These are phyloP conservation scores for Paraphaeosphaeria sporulosa DNA, from an alignment of 2,329 filamentous ascomycete genomes.

Conservation along the genomic window DNA sequence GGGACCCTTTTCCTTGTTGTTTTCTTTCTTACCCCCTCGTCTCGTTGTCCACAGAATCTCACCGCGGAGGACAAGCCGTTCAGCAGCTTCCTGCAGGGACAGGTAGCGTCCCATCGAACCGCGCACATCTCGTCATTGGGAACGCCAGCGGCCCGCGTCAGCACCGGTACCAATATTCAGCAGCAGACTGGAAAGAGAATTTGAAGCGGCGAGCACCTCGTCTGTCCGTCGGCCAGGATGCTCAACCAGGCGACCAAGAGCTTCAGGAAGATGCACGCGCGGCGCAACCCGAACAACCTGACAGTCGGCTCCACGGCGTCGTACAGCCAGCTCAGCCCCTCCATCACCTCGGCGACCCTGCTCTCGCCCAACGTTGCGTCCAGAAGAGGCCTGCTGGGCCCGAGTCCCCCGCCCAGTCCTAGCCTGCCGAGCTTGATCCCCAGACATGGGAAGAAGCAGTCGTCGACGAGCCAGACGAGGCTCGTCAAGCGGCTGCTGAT, in stretches of 20 bases:
- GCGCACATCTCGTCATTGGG: constrained; percentile 6
- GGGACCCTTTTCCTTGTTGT: background rate
- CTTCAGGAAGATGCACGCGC: constrained; percentile 53
- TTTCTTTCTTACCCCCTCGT: constrained; percentile 22
- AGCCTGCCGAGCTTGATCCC: constrained; percentile 73
- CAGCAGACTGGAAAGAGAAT: constrained; percentile 15
- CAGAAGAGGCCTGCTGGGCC: constrained; percentile 67
- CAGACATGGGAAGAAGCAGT: constrained; percentile 69
- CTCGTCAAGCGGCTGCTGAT: constrained; percentile 65
- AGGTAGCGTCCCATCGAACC: constrained; percentile 23
- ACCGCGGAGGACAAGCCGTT: background rate
- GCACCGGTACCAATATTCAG: constrained; percentile 22
- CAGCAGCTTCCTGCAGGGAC: constrained; percentile 34
- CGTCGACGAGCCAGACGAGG: constrained; percentile 60
- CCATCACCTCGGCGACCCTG: constrained; percentile 46
- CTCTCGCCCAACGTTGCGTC: constrained; percentile 45
- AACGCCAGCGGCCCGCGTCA: constrained; percentile 15
- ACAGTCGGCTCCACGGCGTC: constrained; percentile 52
- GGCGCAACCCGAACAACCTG: constrained; percentile 54
- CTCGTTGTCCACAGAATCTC: constrained; percentile 17
- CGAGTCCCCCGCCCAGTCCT: constrained; percentile 74
- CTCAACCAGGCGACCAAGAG: constrained; percentile 46
- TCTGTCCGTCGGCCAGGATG: constrained; percentile 27
- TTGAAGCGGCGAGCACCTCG: background rate
- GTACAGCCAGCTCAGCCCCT: constrained; percentile 45